Conservation (phyloP, 2,329 filamentous ascomycete genomes). For the Fusarium sp. region DNA sequence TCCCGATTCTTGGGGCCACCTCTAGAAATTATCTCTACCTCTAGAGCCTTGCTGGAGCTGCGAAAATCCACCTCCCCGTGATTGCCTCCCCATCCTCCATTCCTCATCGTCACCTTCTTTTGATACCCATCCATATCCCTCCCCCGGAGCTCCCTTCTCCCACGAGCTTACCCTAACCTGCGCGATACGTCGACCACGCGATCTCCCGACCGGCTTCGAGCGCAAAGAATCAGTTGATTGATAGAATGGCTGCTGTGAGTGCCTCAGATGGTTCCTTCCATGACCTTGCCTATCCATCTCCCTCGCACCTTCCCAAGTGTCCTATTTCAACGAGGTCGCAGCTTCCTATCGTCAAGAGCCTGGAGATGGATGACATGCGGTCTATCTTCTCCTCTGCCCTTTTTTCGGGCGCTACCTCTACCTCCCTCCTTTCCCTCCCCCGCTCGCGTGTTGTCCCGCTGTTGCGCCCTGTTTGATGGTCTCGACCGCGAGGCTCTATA, state of each 20-base stretch:
- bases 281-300: slow-evolving; percentile 23
- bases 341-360: slow-evolving; percentile 12
- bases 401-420: neutral
- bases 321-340: slow-evolving; percentile 3
- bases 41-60: slow-evolving; percentile 47
- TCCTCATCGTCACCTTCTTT: slow-evolving; percentile 47
- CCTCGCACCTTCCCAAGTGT: slow-evolving; percentile 11
- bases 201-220: slow-evolving; percentile 39
- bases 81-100: slow-evolving; percentile 46
- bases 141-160: slow-evolving; percentile 35
- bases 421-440: slow-evolving; percentile 20
- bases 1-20: slow-evolving; percentile 46
- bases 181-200: slow-evolving; percentile 39
- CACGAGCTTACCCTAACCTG: slow-evolving; percentile 27
- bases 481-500: slow-evolving; percentile 31
- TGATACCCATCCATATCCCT: slow-evolving; percentile 49
- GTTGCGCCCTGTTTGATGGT: slow-evolving; percentile 37
- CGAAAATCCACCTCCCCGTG: slow-evolving; percentile 50
- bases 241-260: slow-evolving; percentile 61
- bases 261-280: slow-evolving; percentile 35
- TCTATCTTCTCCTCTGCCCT: neutral
- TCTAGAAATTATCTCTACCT: slow-evolving; percentile 52
- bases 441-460: slow-evolving; percentile 40
- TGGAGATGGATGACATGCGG: neutral
- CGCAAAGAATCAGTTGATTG: slow-evolving; percentile 48